phyloP scores from a whole-genome alignment of 495 filamentous ascomycete genomes.

The Lentithecium fluviatile region DNA sequence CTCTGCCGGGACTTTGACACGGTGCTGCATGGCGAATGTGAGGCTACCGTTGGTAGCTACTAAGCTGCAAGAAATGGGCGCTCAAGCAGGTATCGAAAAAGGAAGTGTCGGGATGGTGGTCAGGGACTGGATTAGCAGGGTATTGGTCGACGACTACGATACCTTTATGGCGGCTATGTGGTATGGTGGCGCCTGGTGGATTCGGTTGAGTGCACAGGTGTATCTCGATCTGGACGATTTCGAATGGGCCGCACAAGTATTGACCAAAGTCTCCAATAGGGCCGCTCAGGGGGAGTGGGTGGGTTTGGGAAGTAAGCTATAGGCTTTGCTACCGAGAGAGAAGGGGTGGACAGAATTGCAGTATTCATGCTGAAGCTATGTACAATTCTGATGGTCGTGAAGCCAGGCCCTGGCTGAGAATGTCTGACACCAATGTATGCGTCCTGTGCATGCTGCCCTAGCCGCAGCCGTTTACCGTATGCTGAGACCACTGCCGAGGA shows the following conservation, averaged over 20 bases:
- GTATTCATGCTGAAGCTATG: not conserved
- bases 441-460: too few relatives aligned
- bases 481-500: too few relatives aligned
- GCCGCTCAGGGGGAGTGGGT: constrained; percentile 54
- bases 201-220: constrained; percentile 72
- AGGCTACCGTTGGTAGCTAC: constrained; percentile 61
- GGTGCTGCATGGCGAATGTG: constrained; percentile 66
- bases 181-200: constrained; percentile 64
- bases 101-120: constrained; percentile 41
- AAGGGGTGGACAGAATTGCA: not conserved
- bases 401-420: too few relatives aligned
- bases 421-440: too few relatives aligned
- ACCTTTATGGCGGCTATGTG: constrained; percentile 67
- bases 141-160: constrained; percentile 53
- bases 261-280: constrained; percentile 62
- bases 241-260: constrained; percentile 60
- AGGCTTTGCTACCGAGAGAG: not conserved
- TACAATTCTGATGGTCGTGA: not conserved
- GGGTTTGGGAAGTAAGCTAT: not conserved
- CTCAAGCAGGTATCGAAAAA: constrained; percentile 23
- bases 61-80: constrained; percentile 19
- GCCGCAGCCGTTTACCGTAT: too few relatives aligned
- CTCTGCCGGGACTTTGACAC: constrained; percentile 45
- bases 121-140: constrained; percentile 57
- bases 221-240: constrained; percentile 79